A percentile compares a stretch with the other conserved stretches of the same genome.
phyloP scores from a whole-genome alignment of 2,329 filamentous ascomycete species.

The Cercospora sojina region DNA sequence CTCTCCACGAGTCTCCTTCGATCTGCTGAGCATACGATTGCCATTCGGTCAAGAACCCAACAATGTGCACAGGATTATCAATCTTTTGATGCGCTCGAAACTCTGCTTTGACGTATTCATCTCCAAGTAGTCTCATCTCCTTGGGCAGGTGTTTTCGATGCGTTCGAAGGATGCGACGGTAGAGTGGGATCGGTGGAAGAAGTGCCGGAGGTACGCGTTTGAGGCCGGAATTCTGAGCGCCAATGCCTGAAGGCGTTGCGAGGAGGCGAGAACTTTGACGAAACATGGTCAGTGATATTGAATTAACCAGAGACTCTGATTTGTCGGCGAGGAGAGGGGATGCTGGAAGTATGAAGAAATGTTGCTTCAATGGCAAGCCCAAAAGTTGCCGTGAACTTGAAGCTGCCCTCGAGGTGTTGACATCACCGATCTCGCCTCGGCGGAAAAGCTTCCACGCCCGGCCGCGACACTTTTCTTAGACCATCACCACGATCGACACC shows the following conservation, averaged over 20 bases:
- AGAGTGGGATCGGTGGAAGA: slow-evolving; percentile 83
- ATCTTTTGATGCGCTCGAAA: slow-evolving; percentile 80
- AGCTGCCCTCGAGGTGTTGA: slow-evolving; percentile 11
- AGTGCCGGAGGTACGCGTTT: slow-evolving; percentile 61
- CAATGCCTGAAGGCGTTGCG: slow-evolving; percentile 37
- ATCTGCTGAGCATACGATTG: slow-evolving; percentile 91
- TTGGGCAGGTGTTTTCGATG: slow-evolving; percentile 75
- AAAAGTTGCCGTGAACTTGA: slow-evolving; percentile 3
- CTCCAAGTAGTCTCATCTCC: slow-evolving; percentile 78
- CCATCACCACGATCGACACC: not conserved
- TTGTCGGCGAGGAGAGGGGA: not conserved
- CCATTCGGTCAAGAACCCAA: slow-evolving; percentile 98
- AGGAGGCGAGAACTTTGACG: slow-evolving; percentile 32
- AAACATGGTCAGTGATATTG: not conserved
- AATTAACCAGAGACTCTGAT: not conserved
- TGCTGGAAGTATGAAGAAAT: too few relatives aligned
- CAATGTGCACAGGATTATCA: slow-evolving; percentile 89
- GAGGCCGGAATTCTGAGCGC: slow-evolving; percentile 30
- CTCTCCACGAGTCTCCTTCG: slow-evolving; percentile 82
- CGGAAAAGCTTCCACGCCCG: slow-evolving; percentile 5
- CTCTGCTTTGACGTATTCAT: slow-evolving; percentile 90
- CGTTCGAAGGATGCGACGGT: slow-evolving; percentile 79
- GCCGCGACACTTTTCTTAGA: not conserved
- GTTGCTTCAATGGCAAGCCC: not conserved
- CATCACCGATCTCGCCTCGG: slow-evolving; percentile 17